A percentile compares a stretch with the other conserved stretches of the same genome.
These are phyloP conservation scores for Solanum aculeatissimum DNA, from an alignment of 305 asterid species.

Conservation along the genomic window DNA sequence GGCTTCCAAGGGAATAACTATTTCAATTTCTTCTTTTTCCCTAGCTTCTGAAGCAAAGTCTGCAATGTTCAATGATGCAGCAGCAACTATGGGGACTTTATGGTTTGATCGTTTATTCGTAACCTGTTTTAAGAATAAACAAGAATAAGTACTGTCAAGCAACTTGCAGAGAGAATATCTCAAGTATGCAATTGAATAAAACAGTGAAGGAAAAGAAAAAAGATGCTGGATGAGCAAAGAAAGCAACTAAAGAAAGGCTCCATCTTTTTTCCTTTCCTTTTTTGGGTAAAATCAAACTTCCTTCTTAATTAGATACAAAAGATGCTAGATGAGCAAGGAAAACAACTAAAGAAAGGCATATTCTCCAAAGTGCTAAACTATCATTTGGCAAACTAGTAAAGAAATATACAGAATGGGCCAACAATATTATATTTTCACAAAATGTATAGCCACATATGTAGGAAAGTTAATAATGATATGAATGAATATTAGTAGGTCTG, in stretches of 20 bases:
- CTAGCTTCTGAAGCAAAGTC: constrained; percentile 26
- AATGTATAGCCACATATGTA: neutral
- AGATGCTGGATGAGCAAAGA: neutral
- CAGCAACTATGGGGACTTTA: constrained; percentile 21
- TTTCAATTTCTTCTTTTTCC: constrained; percentile 16
- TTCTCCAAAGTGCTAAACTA: neutral
- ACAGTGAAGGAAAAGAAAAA: neutral
- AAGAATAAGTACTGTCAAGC: neutral
- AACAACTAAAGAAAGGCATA: constrained; percentile 9
- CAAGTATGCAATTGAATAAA: neutral
- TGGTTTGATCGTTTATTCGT: constrained; percentile 23
- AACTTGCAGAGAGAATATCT: neutral
- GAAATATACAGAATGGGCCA: neutral
- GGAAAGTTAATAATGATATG: neutral
- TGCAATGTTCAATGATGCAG: constrained; percentile 48
- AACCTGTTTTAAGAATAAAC: constrained; percentile 19
- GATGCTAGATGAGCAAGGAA: neutral
- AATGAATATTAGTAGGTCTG: neutral
- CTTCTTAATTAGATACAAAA: neutral
- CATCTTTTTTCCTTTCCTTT: neutral
- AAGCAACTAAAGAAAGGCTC: neutral
- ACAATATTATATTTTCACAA: neutral
- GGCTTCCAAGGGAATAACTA: constrained; percentile 30
- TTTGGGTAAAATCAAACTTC: neutral
- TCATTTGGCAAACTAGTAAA: neutral